Conservation (phyloP, 164 flowering plant genomes). For the Vitis amurensis region DNA sequence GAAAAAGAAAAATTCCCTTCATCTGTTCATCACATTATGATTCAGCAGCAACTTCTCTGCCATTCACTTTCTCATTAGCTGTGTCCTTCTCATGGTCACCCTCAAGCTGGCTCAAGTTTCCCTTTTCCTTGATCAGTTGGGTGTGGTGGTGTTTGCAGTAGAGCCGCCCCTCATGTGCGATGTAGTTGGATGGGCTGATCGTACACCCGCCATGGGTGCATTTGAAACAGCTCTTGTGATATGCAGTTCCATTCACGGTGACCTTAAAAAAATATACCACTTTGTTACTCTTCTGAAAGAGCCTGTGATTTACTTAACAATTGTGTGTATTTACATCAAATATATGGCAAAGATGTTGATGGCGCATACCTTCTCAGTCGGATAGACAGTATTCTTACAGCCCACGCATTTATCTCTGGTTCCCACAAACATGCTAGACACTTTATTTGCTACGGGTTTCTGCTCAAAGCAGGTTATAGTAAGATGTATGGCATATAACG, state of each 20-base stretch:
- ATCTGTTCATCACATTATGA: constrained; percentile 16
- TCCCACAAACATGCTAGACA: constrained; percentile 69
- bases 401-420: constrained; percentile 81
- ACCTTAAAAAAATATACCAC: constrained; percentile 37
- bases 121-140: constrained; percentile 91
- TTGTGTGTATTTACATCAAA: too few relatives aligned
- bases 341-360: too few relatives aligned
- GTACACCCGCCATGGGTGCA: constrained; percentile 82
- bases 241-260: constrained; percentile 66
- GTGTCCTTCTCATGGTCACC: constrained; percentile 39
- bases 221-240: constrained; percentile 85
- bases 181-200: constrained; percentile 83
- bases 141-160: constrained; percentile 90
- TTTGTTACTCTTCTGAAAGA: neutral
- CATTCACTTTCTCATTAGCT: constrained; percentile 10
- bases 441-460: constrained; percentile 55
- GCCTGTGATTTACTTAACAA: neutral
- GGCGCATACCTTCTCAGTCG: constrained; percentile 64
- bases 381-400: constrained; percentile 83
- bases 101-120: constrained; percentile 86
- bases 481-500: neutral
- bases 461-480: constrained; percentile 29
- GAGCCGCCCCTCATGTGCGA: constrained; percentile 75
- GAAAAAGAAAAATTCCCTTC: neutral
- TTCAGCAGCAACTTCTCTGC: constrained; percentile 36